These are phyloP conservation scores for Moniliella sp. DNA, from an alignment of 1,284 basidiomycete genomes.

Conservation along the genomic window DNA sequence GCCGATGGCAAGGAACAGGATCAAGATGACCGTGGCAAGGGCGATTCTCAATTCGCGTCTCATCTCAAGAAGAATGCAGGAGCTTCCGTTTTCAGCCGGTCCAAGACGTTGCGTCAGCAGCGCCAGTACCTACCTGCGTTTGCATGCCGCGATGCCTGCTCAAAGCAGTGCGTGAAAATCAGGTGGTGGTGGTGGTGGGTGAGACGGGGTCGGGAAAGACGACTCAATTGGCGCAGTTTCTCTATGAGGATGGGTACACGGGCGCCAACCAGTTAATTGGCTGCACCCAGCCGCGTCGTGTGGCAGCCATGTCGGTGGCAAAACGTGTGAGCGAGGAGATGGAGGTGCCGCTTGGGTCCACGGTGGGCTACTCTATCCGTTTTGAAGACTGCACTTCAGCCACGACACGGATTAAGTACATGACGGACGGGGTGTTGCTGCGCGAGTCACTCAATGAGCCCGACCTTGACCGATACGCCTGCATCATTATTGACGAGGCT, in stretches of 20 bases:
- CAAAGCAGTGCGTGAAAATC: constrained; percentile 74
- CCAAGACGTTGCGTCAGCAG: constrained; percentile 72
- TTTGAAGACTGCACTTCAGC: constrained; percentile 86
- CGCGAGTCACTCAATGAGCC: constrained; percentile 87
- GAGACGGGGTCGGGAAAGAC: constrained; percentile 92
- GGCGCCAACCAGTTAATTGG: constrained; percentile 62
- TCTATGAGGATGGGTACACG: constrained; percentile 81
- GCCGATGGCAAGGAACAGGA: constrained; percentile 34
- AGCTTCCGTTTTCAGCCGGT: constrained; percentile 60
- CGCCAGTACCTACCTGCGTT: constrained; percentile 91
- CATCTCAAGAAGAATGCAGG: constrained; percentile 47
- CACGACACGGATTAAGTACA: constrained; percentile 74
- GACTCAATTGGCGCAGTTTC: constrained; percentile 69
- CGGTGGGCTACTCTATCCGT: constrained; percentile 86
- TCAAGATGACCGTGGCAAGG: constrained; percentile 52
- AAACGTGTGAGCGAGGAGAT: constrained; percentile 92
- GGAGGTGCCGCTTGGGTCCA: constrained; percentile 54
- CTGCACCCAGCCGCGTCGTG: constrained; percentile 86
- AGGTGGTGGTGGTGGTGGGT: constrained; percentile 76
- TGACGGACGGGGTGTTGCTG: constrained; percentile 91
- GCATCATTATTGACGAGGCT: constrained; percentile 88
- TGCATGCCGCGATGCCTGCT: constrained; percentile 79
- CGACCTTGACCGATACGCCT: constrained; percentile 77
- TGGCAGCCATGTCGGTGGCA: constrained; percentile 93
- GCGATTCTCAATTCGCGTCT: constrained; percentile 81